These are phyloP conservation scores for Cornus controversa DNA, from an alignment of 148 eudicot genomes.

Conservation along the genomic window DNA sequence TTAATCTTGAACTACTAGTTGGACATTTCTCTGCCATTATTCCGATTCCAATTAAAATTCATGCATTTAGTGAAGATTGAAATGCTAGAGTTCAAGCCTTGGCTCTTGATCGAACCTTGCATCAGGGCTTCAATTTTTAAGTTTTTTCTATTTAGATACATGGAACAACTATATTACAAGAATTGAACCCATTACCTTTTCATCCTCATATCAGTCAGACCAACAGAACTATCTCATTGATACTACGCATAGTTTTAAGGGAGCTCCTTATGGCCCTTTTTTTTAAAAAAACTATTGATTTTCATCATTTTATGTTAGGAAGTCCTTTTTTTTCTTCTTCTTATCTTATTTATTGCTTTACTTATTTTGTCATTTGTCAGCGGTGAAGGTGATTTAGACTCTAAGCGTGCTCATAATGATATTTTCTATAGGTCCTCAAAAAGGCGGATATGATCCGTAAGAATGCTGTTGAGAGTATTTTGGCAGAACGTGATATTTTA, in stretches of 20 bases:
- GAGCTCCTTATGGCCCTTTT: neutral
- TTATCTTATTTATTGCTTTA: neutral
- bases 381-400: neutral
- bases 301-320: neutral
- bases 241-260: neutral
- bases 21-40: no score
- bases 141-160: no score
- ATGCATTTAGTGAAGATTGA: neutral
- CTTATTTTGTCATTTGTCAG: neutral
- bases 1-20: no score
- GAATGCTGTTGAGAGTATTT: slow-evolving; percentile 98
- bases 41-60: no score
- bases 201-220: neutral
- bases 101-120: neutral
- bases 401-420: neutral
- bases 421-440: slow-evolving; percentile 62
- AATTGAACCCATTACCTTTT: neutral
- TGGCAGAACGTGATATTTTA: slow-evolving; percentile 95
- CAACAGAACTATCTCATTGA: neutral
- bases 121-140: no score
- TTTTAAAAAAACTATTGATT: neutral
- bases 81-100: neutral
- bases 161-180: neutral
- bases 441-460: slow-evolving; percentile 99
- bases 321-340: neutral